These are phyloP conservation scores for Mycosphaerella arachidis DNA, from an alignment of 2,329 filamentous ascomycete genomes.

Conservation along the genomic window DNA sequence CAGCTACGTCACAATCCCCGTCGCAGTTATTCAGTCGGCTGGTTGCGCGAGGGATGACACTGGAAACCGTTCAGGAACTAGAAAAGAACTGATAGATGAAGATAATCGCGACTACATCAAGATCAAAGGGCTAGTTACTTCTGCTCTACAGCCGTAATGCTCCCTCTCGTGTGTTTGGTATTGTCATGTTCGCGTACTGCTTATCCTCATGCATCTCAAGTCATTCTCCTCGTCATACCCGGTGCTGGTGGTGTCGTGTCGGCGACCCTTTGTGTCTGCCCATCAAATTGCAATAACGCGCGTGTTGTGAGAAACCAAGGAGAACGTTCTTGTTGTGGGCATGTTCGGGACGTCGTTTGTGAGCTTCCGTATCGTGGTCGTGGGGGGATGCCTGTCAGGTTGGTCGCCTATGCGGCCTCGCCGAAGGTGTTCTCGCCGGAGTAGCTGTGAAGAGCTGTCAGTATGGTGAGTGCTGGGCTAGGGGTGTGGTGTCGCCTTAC, in stretches of 20 bases:
- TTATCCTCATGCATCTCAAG: not conserved
- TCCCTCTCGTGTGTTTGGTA: not conserved
- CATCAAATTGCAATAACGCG: slow-evolving; percentile 5
- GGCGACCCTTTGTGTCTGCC: not conserved
- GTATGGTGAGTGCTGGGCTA: not conserved
- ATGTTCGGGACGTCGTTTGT: slow-evolving; percentile 12
- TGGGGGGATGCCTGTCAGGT: slow-evolving; percentile 1
- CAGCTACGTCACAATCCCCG: not conserved
- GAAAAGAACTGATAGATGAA: not conserved
- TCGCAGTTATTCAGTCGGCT: not conserved
- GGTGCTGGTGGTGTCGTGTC: not conserved
- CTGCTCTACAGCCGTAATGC: slow-evolving; percentile 2
- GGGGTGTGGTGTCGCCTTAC: slow-evolving; percentile 43
- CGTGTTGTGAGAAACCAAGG: slow-evolving; percentile 13
- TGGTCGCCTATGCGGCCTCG: slow-evolving; percentile 36
- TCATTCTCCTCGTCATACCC: not conserved
- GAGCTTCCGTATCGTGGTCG: slow-evolving; percentile 11
- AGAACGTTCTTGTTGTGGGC: slow-evolving; percentile 16
- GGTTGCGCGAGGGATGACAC: not conserved
- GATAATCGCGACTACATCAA: not conserved
- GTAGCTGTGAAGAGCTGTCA: slow-evolving; percentile 55
- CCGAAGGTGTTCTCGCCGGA: slow-evolving; percentile 99
- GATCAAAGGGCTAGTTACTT: slow-evolving; percentile 3
- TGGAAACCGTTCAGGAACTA: not conserved
- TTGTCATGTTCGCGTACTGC: not conserved